Percentiles rank a stretch among this genome's conserved stretches.
Conservation (phyloP, 2,329 filamentous ascomycete genomes). For the Chaetomium olivaceum region DNA sequence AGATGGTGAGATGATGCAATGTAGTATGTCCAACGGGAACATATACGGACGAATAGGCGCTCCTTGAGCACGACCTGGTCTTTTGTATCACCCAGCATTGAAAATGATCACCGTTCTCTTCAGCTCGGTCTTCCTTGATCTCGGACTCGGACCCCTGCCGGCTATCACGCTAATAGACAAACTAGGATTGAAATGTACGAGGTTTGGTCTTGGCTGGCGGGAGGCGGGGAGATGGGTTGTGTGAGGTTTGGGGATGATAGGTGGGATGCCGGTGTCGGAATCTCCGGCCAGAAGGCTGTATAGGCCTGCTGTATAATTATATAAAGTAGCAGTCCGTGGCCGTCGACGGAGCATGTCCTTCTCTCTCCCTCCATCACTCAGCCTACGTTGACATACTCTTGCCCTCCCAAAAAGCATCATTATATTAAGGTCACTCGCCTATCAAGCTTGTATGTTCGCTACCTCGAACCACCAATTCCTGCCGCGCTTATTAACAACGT, state of each 20-base stretch:
- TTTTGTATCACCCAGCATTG: background rate
- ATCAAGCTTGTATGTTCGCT: background rate
- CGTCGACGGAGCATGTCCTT: background rate
- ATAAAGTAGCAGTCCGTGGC: background rate
- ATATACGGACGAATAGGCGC: background rate
- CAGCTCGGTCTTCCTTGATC: background rate
- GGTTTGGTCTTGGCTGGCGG: background rate
- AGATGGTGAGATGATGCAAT: background rate
- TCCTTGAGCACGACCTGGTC: background rate
- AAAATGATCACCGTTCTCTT: background rate
- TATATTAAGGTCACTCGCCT: background rate
- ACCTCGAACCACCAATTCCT: background rate
- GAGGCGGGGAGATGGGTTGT: background rate
- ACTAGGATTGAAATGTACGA: background rate
- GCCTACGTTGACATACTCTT: conserved; percentile 46
- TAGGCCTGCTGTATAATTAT: background rate
- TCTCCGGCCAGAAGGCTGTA: background rate
- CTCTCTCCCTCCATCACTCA: background rate
- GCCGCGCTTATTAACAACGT: background rate
- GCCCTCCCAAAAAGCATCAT: background rate
- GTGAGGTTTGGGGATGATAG: background rate
- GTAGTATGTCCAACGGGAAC: background rate
- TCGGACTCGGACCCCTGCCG: background rate
- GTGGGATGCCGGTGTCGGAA: background rate
- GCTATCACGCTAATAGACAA: background rate